A percentile compares a stretch with the other conserved stretches of the same genome.
Evolutionary conservation across 306 rosid species (phyloP).

Genomic region (Hippophae rhamnoides): DNA sequence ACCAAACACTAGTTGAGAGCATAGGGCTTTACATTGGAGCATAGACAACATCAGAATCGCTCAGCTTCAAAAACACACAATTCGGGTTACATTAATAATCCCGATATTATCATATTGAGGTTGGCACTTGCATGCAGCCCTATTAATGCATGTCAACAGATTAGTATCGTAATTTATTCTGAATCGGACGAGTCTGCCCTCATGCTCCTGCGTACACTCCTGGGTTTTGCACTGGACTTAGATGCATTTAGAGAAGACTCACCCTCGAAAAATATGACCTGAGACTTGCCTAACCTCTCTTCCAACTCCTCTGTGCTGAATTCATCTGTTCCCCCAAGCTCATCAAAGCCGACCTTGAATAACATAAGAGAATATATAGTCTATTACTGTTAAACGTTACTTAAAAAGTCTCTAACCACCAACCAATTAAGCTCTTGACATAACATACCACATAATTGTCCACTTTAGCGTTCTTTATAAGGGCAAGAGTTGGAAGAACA

Average conservation of each 20-base stretch:
- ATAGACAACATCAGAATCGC: no score
- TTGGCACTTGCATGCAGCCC: no score
- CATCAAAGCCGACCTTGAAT: conserved; percentile 82
- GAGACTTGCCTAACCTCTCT: conserved; percentile 81
- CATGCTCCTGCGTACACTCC: conserved; percentile 60
- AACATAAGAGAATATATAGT: conserved; percentile 2
- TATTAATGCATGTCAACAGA: neutral
- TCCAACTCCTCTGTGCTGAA: conserved; percentile 85
- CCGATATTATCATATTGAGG: no score
- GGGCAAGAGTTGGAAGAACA: conserved; percentile 92
- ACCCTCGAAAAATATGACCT: conserved; percentile 71
- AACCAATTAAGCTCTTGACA: neutral
- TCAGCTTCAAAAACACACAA: no score
- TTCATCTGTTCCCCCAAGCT: conserved; percentile 91
- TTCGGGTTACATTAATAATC: no score
- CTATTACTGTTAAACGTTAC: neutral
- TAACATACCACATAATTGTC: conserved; percentile 88
- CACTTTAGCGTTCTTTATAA: conserved; percentile 86
- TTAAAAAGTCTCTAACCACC: neutral
- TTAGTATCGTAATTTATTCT: conserved; percentile 20
- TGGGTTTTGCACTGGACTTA: conserved; percentile 38
- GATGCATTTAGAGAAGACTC: conserved; percentile 57
- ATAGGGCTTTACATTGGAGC: no score
- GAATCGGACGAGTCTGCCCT: conserved; percentile 83
- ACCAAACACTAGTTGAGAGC: no score